Evolutionary conservation across 805 yeast species (phyloP), one percentile per base, ranked within the genome.

Genomic region (Candida khao-thaluensis): DNA sequence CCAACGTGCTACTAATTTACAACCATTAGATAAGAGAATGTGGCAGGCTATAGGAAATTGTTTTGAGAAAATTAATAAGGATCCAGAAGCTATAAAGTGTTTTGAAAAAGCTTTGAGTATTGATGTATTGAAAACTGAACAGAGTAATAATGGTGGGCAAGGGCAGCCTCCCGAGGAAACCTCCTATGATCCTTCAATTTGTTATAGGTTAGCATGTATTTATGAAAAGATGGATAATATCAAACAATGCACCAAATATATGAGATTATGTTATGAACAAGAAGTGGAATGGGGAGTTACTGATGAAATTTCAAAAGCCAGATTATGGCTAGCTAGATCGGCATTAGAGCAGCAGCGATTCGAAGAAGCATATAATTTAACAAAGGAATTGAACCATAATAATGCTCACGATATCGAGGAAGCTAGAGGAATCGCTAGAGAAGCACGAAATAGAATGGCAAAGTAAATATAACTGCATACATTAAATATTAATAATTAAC

Each of bases 11-110:
- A 83, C 96, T 37, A 76, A 89, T 9, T 68, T 93, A 48, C 89
- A 85, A 52, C 97, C 97, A 1, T 62, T 79, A 31, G 99, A 93
- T 55, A 82, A 84, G 52, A 69, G 99, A 49, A 89, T 91, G 87
- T 93, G 99, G 99, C 86, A 82, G 49, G 97, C 98, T 0, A 72
- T 91, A 30, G 98, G 90, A 0, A 81, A 82, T 51, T 88, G 97
- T 60, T 90, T 81, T 59, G 93, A 86, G 49, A 85, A 85, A 53
- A 72, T 89, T 25, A 78, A 77, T 17, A 82, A 86, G 44, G 62
- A 66, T 17, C 73, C 71, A 10, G 95, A 90, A 47, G 81, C 97
- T 0, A 74, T 89, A 17, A 84, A 82, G 54, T 81, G 93, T 11
- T 90, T 84, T 57, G 81, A 82, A 49, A 81, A 89, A 52, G 96